Conservation (phyloP, 2,329 filamentous ascomycete genomes). For the Metarhizium anisopliae region DNA sequence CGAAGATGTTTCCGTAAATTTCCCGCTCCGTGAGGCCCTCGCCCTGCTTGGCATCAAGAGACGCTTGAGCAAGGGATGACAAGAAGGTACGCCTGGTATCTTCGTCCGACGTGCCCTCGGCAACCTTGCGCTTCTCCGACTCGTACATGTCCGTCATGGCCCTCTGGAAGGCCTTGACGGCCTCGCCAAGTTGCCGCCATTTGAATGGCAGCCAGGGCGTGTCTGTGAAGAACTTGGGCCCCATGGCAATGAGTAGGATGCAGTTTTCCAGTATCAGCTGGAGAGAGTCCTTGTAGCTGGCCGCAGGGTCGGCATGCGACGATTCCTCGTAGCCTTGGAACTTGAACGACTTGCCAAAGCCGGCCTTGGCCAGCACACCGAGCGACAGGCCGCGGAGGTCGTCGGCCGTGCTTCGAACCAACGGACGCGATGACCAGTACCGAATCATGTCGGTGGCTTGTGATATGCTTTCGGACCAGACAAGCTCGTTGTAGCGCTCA, state of each 20-base stretch:
- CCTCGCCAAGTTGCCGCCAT: neutral
- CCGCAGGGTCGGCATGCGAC: neutral
- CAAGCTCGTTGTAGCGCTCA: conserved; percentile 7
- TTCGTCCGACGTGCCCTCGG: neutral
- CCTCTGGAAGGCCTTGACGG: neutral
- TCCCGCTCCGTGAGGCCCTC: conserved; percentile 28
- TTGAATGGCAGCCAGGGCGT: neutral
- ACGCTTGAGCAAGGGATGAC: neutral
- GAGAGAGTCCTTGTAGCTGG: conserved; percentile 3
- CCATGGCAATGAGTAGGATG: neutral
- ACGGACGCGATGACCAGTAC: neutral
- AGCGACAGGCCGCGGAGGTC: conserved; percentile 2
- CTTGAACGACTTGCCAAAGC: conserved; percentile 3
- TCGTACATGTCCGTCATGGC: neutral
- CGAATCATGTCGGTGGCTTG: conserved; percentile 3
- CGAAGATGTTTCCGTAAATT: conserved; percentile 40
- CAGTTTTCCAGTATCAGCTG: conserved; percentile 4
- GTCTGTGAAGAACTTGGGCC: neutral
- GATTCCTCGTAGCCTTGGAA: conserved; percentile 2
- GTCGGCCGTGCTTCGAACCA: neutral
- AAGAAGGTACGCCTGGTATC: neutral
- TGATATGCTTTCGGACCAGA: conserved; percentile 6
- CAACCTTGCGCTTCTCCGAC: neutral
- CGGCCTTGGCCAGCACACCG: neutral
- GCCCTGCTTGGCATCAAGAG: neutral